A percentile compares a stretch with the other conserved stretches of the same genome.
These are phyloP conservation scores for Cryphonectria carpinicola DNA, from an alignment of 2,329 filamentous ascomycete species.

Conservation along the genomic window DNA sequence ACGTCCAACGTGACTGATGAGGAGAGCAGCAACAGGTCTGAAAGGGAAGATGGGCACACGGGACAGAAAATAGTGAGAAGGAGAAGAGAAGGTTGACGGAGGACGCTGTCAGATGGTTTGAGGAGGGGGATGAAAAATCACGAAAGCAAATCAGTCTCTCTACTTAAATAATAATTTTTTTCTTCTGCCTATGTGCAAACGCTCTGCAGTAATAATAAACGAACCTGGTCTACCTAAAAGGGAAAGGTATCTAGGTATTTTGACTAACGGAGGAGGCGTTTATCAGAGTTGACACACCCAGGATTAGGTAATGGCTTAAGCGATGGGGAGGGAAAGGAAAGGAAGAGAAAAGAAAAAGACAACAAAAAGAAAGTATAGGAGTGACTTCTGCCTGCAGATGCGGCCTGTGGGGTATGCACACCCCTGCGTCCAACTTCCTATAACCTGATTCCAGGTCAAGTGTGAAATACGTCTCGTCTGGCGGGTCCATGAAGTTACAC, in stretches of 20 bases:
- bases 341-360: background rate
- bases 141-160: background rate
- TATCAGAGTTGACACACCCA: background rate
- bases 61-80: background rate
- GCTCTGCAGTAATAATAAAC: background rate
- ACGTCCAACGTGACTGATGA: background rate
- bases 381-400: background rate
- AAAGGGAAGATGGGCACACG: background rate
- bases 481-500: slow-evolving; percentile 13
- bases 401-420: background rate
- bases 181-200: background rate
- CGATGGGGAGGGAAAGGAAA: background rate
- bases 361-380: background rate
- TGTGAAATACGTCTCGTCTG: background rate
- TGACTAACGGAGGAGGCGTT: slow-evolving; percentile 2
- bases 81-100: background rate
- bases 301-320: background rate
- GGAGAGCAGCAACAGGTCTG: background rate
- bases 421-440: background rate
- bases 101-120: background rate
- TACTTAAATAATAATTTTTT: background rate
- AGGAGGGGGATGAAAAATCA: background rate
- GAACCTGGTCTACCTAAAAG: background rate
- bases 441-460: background rate
- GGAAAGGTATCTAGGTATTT: background rate